Evolutionary conservation across 2,329 filamentous ascomycete genomes (phyloP), one percentile per base, ranked within the genome.

Genomic region (Fusarium pseudocircinatum): DNA sequence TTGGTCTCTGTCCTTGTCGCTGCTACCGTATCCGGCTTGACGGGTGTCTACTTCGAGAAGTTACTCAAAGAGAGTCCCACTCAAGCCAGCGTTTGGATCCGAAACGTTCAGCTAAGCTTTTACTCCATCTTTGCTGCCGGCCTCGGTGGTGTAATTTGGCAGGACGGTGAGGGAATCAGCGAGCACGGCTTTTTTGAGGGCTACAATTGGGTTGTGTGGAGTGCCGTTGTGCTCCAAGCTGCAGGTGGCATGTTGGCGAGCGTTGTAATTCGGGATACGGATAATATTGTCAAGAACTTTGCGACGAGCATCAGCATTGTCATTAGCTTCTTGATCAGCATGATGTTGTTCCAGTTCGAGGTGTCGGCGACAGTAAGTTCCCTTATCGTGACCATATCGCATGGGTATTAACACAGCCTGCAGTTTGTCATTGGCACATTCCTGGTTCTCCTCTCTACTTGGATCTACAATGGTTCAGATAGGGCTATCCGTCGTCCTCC

Each of bases 71-170:
- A 97, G 74, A 93, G 93, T n/a, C 87, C 89, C 1, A 87, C 88
- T 4, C 88, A 91, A 53, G 92, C 92, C 11, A 96, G 94, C 2
- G 87, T 98, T 20, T 99, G 96, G 96, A 92, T 96, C 47, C 92
- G 96, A 70, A 99, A 98, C 80, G 93, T 98, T 52, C 96, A 99
- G 82, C 86, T 99, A 30, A 95, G 95, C 2, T 94, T 98, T 79
- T 99, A 97, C 84, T 97, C 95, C 2, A 86, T 98, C 4, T 96
- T 98, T 77, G 94, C 96, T 0, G 93, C 95, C 2, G 86, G 98
- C 1, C 90, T 98, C 64, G 87, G 97, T 59, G 96, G 96, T 3
- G 92, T 98, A 11, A 84, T 97, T 6, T 93, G 94, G 83, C 93
- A 94, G 72, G 96, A 99, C 75, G 96, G 96, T 32, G 90, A 91